phyloP scores from a whole-genome alignment of 805 yeast species.

The Candida krabiensis region DNA sequence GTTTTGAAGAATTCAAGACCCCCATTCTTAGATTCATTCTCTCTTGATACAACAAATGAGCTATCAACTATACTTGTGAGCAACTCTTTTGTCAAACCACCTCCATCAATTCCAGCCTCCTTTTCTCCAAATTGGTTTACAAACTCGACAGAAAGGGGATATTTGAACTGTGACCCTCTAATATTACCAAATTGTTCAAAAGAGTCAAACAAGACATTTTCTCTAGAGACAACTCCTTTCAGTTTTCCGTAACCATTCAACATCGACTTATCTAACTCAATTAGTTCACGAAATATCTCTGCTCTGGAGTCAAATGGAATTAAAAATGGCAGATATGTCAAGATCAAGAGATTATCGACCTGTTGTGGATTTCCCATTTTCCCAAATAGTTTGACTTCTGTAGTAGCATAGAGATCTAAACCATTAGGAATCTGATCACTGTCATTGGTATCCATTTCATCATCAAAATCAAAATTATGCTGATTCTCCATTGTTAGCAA shows the following conservation, averaged over 20 bases:
- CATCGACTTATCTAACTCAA: constrained; percentile 48
- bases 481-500: constrained; percentile 18
- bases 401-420: constrained; percentile 13
- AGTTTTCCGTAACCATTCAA: constrained; percentile 26
- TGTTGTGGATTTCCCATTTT: constrained; percentile 16
- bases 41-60: constrained; percentile 52
- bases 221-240: constrained; percentile 65
- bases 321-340: constrained; percentile 73
- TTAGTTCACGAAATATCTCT: constrained; percentile 62
- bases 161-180: constrained; percentile 55
- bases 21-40: constrained; percentile 23
- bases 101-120: constrained; percentile 96
- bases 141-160: constrained; percentile 63
- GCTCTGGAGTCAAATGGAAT: constrained; percentile 76
- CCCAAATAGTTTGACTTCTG: constrained; percentile 14
- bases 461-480: constrained; percentile 10
- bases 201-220: constrained; percentile 73
- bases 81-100: constrained; percentile 92
- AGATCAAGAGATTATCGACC: constrained; percentile 46
- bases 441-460: constrained; percentile 8
- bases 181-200: constrained; percentile 52
- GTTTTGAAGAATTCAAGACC: constrained; percentile 39
- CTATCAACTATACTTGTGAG: constrained; percentile 69
- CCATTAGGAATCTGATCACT: neutral
- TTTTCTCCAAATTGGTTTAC: constrained; percentile 63